Evolutionary conservation across 768 basidiomycete genomes (phyloP), one percentile per base, ranked within the genome.

Genomic region (Leccinum olivaceopallidum): DNA sequence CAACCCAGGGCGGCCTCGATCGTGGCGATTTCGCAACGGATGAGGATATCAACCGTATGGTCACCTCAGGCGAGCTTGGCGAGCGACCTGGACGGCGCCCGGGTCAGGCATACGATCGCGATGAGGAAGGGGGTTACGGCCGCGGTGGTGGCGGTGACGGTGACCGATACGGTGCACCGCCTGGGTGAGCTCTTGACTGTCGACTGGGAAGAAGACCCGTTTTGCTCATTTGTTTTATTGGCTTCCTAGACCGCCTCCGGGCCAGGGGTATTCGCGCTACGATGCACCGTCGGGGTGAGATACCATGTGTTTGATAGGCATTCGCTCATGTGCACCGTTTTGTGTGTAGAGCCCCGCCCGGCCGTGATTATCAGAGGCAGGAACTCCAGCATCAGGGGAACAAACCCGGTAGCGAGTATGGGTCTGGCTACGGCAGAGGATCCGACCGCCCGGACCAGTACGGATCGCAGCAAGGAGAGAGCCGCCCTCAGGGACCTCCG

Each of bases 1-100:
- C 14, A 4, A 56, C 62, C 32, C 64, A 18, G 14, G 65, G 67
- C 5, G 71, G 64, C 6, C 54, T 71, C 18, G 63, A 60, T 50
- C 67, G 62, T 1, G 59, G 50, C n/a, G 71, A 72, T 65, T 74
- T 74, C 51, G 71, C 67, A 54, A 63, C 71, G 51, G 71, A 72
- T 62, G 69, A 50, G 5, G 71, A 73, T 1, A 65, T 72, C 36
- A 20, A 60, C 7, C 61, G 62, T 54, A 64, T 73, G 65, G 55
- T 74, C 50, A 1, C 48, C 3, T 5, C 57, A 1, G 71, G 73
- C 2, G 55, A 53, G 51, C 64, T 72, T 14, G 7, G 26, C 6
- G 44, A 8, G 8, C 8, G 48, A 2, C 34, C 6, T 10, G 55
- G 53, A 18, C 18, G 39, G 18, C 39, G 18, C 37, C 16, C n/a